Base-by-base conservation (phyloP, 352 stramenopile species). In the Globisporangium alternatum region DNA sequence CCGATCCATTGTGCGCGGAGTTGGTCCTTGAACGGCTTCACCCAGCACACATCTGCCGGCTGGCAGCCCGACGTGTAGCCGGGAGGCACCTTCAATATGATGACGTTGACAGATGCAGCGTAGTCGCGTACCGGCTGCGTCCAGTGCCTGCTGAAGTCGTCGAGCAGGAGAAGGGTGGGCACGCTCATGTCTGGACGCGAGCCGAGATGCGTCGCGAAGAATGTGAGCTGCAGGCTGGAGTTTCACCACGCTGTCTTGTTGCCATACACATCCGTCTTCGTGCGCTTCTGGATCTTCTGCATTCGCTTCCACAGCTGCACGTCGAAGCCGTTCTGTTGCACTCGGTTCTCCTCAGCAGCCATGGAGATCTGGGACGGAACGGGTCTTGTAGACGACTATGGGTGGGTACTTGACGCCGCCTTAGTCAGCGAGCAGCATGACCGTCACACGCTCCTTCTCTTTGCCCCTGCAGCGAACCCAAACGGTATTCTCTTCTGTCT, bases 221-320 rank as follows among this genome's bases (percentile, higher is more conserved):
- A 48, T 5, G 0, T 21, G 15, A 48, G 13, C 2, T 48, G 3
- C 43, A 48, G 17, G 17, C 43, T 48, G 2, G 43, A 22, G 5
- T 28, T 48, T 17, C 43, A 48, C 43, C 43, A 48, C 43, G 17
- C 30, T n/a, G 51, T 21, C 31, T 56, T 41, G 51, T 56, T 56
- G 30, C 30, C 51, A 28, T 39, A 43, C 30, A 56, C 51, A 4
- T 43, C 13, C 25, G 10, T 56, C 5, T 25, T n/a, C 6, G 21
- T 22, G 51, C 10, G 25, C 25, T 25, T 6, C n/a, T 56, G 25
- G 6, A 39, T 44, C 15, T 37, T 43, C 30, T 56, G 30, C 25
- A 56, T 41, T 56, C 31, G 28, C 25, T 56, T 41, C 43, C 51
- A 56, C 25, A 56, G 28, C 10, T 28, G 51, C 25, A 56, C 30